Conservation (phyloP, 768 basidiomycete genomes). For the Chiua virens region DNA sequence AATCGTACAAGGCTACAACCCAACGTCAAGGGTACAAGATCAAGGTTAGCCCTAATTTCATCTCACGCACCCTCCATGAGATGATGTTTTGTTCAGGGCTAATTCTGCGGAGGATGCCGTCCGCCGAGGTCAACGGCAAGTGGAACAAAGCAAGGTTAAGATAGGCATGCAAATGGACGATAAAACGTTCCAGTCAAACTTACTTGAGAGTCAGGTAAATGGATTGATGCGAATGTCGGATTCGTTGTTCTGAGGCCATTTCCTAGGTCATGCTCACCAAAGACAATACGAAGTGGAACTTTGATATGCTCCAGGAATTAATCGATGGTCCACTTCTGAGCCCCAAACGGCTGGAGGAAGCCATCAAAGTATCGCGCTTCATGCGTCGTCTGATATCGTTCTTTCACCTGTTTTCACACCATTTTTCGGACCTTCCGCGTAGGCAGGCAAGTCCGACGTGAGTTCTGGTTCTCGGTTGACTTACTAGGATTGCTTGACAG, state of each 20-base stretch:
- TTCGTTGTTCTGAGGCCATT: not conserved
- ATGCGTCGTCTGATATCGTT: conserved; percentile 90
- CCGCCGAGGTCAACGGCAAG: conserved; percentile 83
- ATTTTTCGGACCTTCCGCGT: conserved; percentile 80
- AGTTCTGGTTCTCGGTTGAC: conserved; percentile 2
- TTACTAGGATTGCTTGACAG: conserved; percentile 37
- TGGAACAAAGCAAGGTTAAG: conserved; percentile 88
- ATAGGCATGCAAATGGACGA: conserved; percentile 96
- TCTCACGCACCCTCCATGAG: not conserved
- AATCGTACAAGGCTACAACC: conserved; percentile 75
- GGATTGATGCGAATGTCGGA: not conserved
- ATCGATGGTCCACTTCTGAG: conserved; percentile 92
- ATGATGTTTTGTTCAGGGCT: conserved; percentile 43
- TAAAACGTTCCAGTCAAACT: conserved; percentile 76
- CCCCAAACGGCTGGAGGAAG: conserved; percentile 91
- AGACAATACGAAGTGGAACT: conserved; percentile 91
- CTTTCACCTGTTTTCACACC: conserved; percentile 86
- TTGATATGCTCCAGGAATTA: conserved; percentile 82
- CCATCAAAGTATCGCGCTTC: conserved; percentile 86
- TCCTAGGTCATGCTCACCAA: conserved; percentile 80
- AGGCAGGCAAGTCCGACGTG: conserved; percentile 48
- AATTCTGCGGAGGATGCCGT: conserved; percentile 86
- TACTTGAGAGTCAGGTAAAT: conserved; percentile 84
- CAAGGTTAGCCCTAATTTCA: conserved; percentile 47
- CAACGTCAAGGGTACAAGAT: conserved; percentile 54